phyloP scores from a whole-genome alignment of 2,329 filamentous ascomycete genomes.

The Botrytis byssoidea region DNA sequence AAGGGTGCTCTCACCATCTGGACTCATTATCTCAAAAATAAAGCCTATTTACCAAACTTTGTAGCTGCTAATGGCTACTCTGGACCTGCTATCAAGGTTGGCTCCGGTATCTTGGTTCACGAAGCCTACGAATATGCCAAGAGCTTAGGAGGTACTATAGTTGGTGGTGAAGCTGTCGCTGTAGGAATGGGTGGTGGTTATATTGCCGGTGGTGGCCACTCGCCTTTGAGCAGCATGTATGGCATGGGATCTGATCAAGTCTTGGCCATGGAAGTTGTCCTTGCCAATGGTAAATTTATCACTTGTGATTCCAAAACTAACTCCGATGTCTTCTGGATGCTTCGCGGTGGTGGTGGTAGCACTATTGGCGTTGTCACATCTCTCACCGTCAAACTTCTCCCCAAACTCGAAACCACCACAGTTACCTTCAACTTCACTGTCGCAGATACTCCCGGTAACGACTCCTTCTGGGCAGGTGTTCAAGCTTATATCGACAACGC shows the following conservation, averaged over 20 bases:
- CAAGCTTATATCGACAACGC: constrained; percentile 50
- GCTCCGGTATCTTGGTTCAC: constrained; percentile 47
- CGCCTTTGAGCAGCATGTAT: constrained; percentile 49
- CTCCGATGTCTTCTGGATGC: constrained; percentile 32
- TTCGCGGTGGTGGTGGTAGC: constrained; percentile 32
- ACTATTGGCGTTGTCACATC: constrained; percentile 62
- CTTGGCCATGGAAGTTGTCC: constrained; percentile 30
- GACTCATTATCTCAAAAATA: constrained; percentile 49
- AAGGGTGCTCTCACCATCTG: constrained; percentile 49
- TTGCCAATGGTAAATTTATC: constrained; percentile 29
- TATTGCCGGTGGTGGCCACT: constrained; percentile 60
- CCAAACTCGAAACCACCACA: constrained; percentile 40
- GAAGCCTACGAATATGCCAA: constrained; percentile 44
- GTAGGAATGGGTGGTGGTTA: constrained; percentile 47
- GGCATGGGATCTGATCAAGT: constrained; percentile 60
- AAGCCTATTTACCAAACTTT: constrained; percentile 39
- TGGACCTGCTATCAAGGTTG: constrained; percentile 42
- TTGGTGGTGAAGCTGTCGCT: constrained; percentile 49
- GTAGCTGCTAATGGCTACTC: constrained; percentile 37
- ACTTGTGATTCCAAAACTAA: constrained; percentile 28
- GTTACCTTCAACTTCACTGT: constrained; percentile 48
- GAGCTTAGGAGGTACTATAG: constrained; percentile 46
- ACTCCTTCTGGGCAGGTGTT: constrained; percentile 51
- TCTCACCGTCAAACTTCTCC: constrained; percentile 53
- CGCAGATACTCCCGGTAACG: constrained; percentile 46